phyloP scores from a whole-genome alignment of 768 basidiomycete genomes.

The Mrakia frigida region DNA sequence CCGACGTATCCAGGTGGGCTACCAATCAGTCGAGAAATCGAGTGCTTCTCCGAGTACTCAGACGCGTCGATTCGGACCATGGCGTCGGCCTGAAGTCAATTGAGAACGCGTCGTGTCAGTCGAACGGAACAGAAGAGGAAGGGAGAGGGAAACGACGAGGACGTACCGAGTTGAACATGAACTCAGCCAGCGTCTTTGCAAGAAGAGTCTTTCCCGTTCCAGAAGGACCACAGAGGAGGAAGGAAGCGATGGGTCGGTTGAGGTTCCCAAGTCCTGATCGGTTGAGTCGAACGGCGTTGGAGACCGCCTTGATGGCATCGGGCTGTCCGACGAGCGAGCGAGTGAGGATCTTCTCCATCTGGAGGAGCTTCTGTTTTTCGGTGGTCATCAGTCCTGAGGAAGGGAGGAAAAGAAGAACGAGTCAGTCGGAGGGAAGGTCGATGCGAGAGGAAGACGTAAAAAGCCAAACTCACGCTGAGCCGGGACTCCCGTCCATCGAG shows the following conservation, averaged over 20 bases:
- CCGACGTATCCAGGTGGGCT: constrained; percentile 45
- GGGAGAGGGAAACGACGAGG: neutral
- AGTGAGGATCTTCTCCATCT: constrained; percentile 44
- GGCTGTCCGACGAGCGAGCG: constrained; percentile 35
- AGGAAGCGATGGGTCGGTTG: constrained; percentile 44
- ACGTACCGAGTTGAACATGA: constrained; percentile 44
- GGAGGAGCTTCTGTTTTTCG: constrained; percentile 40
- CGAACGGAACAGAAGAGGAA: neutral
- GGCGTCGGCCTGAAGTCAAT: constrained; percentile 35
- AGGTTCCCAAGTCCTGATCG: constrained; percentile 44
- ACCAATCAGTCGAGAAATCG: constrained; percentile 44
- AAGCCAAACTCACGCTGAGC: constrained; percentile 51
- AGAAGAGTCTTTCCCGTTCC: constrained; percentile 46
- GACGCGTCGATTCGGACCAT: constrained; percentile 40
- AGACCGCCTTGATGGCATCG: constrained; percentile 43
- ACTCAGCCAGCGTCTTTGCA: constrained; percentile 44
- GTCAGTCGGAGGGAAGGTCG: neutral
- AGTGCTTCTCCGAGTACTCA: constrained; percentile 39
- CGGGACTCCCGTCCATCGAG: constrained; percentile 87
- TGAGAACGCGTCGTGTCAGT: neutral
- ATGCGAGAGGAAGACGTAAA: neutral
- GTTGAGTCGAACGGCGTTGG: constrained; percentile 45
- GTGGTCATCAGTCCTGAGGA: constrained; percentile 1
- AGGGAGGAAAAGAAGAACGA: neutral
- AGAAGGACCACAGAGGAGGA: constrained; percentile 44